Evolutionary conservation across 1,284 basidiomycete genomes (phyloP).

Genomic region (Sanghuangporus baumii): DNA sequence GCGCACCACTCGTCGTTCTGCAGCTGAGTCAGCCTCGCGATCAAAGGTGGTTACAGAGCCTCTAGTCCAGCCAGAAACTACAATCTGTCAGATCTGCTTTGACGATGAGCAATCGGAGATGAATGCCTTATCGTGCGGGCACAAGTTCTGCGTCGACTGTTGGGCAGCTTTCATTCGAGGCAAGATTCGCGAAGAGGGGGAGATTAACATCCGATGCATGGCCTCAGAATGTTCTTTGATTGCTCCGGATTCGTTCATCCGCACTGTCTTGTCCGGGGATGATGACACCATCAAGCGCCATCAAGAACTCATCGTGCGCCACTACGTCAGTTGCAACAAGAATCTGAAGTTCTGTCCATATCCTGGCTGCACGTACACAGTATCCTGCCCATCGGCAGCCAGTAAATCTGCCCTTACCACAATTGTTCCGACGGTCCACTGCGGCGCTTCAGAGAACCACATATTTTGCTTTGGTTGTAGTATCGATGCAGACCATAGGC

Average conservation of each 20-base stretch:
- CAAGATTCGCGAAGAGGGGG: constrained; percentile 90
- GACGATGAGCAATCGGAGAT: constrained; percentile 65
- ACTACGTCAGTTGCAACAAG: constrained; percentile 85
- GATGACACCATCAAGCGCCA: constrained; percentile 58
- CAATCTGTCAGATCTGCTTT: constrained; percentile 89
- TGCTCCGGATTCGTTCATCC: constrained; percentile 61
- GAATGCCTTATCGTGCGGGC: constrained; percentile 69
- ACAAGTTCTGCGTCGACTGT: constrained; percentile 82
- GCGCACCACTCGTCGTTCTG: constrained; percentile 40
- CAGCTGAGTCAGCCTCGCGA: constrained; percentile 30
- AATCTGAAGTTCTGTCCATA: constrained; percentile 92
- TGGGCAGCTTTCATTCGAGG: constrained; percentile 82
- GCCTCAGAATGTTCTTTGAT: constrained; percentile 81
- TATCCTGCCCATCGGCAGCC: constrained; percentile 77
- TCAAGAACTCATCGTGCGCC: constrained; percentile 81
- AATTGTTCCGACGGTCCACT: constrained; percentile 86
- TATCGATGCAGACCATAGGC: constrained; percentile 84
- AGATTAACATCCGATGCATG: constrained; percentile 91
- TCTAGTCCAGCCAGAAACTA: constrained; percentile 38
- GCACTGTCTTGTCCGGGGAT: constrained; percentile 40
- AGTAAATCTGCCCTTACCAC: constrained; percentile 70
- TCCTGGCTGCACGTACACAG: constrained; percentile 80
- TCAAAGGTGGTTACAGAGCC: constrained; percentile 24
- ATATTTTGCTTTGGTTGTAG: constrained; percentile 91
- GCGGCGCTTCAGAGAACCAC: constrained; percentile 59